A percentile compares a stretch with the other conserved stretches of the same genome.
These are phyloP conservation scores for Dunaliella primolecta DNA, from an alignment of 139 green algal genomes.

Conservation along the genomic window DNA sequence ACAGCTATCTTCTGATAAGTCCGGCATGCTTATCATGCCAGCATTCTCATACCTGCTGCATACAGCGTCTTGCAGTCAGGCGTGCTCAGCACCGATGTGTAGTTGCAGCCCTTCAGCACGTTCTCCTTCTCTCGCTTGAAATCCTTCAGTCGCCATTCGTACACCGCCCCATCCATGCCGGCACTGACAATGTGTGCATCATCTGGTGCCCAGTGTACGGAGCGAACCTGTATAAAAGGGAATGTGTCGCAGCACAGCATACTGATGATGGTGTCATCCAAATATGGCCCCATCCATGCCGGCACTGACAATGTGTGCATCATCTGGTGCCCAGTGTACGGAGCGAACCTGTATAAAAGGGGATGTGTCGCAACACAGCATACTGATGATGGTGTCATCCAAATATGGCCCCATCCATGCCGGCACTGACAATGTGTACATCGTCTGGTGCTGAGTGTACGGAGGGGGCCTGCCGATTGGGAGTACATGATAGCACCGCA, in stretches of 20 bases:
- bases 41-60: conserved; percentile 23
- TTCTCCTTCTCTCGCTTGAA: conserved; percentile 69
- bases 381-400: too few species aligned
- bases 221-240: conserved; percentile 48
- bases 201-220: conserved; percentile 67
- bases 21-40: too few species aligned
- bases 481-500: too few species aligned
- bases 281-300: conserved; percentile 88
- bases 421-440: conserved; percentile 66
- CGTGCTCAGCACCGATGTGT: conserved; percentile 58
- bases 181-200: conserved; percentile 71
- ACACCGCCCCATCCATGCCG: conserved; percentile 85
- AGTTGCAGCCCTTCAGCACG: conserved; percentile 66
- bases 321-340: conserved; percentile 69
- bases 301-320: conserved; percentile 67
- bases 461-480: conserved; percentile 66
- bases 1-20: too few species aligned
- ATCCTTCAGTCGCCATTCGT: conserved; percentile 85
- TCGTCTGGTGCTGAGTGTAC: conserved; percentile 73
- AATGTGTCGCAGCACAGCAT: too few species aligned
- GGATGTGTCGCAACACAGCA: too few species aligned
- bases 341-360: conserved; percentile 50
- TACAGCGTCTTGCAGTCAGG: conserved; percentile 68
- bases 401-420: conserved; percentile 86
- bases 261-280: too few species aligned